Evolutionary conservation across 2,329 filamentous ascomycete species (phyloP), one percentile per base, ranked within the genome.

Genomic region (Hymenoscyphus repandus): DNA sequence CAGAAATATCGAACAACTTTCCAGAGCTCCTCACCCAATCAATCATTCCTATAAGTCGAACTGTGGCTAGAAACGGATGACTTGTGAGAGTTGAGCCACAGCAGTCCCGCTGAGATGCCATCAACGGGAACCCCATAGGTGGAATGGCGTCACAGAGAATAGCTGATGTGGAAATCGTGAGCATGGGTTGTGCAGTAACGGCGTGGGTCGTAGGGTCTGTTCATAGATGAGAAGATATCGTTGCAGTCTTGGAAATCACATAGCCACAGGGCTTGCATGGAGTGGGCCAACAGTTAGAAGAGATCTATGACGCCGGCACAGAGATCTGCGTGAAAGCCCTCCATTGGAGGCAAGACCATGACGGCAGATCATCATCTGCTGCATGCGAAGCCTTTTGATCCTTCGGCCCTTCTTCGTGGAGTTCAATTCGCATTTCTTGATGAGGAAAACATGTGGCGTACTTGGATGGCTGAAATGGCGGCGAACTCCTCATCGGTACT

Each of bases 261-360:
- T 54, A 54, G 58, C 56, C 58, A 59, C 58, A 51, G 15, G 47
- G 43, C 13, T 34, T 54, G 54, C 50, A 59, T 52, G 34, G 9
- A 11, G 45, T 51, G 30, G 20, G 38, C 10, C 38, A 11, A 18
- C 48, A 45, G 50, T 46, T 41, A 41, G 42, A 49, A 46, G 39
- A 58, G 54, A 58, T 57, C 55, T 55, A 27, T 48, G 46, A 49
- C 11, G 41, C 45, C 44, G 48, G 27, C 7, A 33, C 2, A 20
- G 41, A 58, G 56, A 54, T 59, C 50, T 51, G 18, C 20, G 40
- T 38, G 10, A 47, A 27, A 33, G 49, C 48, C 34, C 37, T 27
- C 47, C 46, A 45, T 36, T 54, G 54, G 48, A 57, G 50, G 56
- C 50, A 54, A 53, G 47, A 55, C 22, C 34, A 36, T 56, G 47